Evolutionary conservation across 148 eudicot species (phyloP).

Genomic region (Diospyros lotus): DNA sequence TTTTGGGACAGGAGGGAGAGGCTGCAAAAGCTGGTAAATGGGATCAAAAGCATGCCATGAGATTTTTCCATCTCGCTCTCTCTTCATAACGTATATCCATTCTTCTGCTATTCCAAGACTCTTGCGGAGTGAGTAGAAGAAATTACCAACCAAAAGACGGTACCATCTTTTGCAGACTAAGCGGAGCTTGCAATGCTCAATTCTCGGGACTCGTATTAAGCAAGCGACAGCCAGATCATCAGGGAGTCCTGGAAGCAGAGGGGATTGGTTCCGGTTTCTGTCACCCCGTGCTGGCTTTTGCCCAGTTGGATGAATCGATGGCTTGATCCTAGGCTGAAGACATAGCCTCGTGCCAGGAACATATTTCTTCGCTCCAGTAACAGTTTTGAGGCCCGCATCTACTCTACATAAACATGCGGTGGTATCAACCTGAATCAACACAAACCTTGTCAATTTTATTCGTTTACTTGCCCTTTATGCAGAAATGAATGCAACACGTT

Average conservation of each 20-base stretch:
- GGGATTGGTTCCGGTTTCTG: slow-evolving; percentile 59
- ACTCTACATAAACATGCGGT: slow-evolving; percentile 88
- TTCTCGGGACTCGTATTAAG: slow-evolving; percentile 77
- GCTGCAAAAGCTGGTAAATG: slow-evolving; percentile 66
- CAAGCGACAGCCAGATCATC: slow-evolving; percentile 96
- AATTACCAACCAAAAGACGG: slow-evolving; percentile 75
- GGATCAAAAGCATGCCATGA: slow-evolving; percentile 96
- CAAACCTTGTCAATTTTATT: background rate
- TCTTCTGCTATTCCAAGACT: slow-evolving; percentile 64
- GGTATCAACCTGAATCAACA: slow-evolving; percentile 68
- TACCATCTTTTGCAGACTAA: slow-evolving; percentile 91
- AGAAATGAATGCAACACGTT: background rate
- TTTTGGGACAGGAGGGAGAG: slow-evolving; percentile 90
- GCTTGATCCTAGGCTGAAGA: slow-evolving; percentile 65
- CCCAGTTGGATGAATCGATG: slow-evolving; percentile 73
- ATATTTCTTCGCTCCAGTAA: slow-evolving; percentile 72
- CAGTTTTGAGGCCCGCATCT: slow-evolving; percentile 77
- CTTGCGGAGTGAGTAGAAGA: slow-evolving; percentile 73
- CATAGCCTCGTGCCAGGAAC: slow-evolving; percentile 84
- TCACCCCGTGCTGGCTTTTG: slow-evolving; percentile 70
- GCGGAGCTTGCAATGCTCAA: slow-evolving; percentile 72
- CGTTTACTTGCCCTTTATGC: background rate
- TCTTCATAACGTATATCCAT: slow-evolving; percentile 82
- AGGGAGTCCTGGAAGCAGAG: slow-evolving; percentile 85
- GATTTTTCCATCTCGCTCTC: slow-evolving; percentile 73